Base-by-base conservation (phyloP, 495 filamentous ascomycete genomes). In the Parathielavia appendiculata region DNA sequence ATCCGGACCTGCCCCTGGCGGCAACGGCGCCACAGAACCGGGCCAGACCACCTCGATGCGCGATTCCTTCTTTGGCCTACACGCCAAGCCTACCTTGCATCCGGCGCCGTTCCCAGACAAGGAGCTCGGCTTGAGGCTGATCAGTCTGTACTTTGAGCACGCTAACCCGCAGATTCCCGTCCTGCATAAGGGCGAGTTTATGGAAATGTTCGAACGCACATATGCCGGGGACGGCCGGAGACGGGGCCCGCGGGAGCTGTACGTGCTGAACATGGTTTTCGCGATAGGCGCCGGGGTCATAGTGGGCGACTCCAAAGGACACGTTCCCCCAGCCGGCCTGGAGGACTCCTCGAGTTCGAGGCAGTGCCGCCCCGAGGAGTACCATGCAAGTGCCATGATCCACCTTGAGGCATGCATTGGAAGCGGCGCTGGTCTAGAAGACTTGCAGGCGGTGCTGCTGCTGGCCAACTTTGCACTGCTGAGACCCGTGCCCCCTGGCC, bases 211-310 rank as follows among this genome's bases (percentile, higher is more conserved):
- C 58, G 84, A 95, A 36, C 79, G 81, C 44, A 89, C 89, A 0
- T 97, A 93, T 69, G 75, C 79, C 4, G 75, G 83, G 9, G 83
- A 86, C 36, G 83, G 82, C 52, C 83, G 83, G 56, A 81, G 82
- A 55, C 82, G 90, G 32, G 89, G 87, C 19, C 83, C 92, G 9
- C 82, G 89, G 51, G 91, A 95, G 71, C 82, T 91, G 14, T 97
- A 97, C 68, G 83, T 91, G 71, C 79, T 97, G 48, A 96, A 96
- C 70, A 97, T 97, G 70, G 92, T 97, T n/a, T 97, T 92, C 74
- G 92, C 92, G 7, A 96, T 97, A 60, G 92, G 92, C 10, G 88
- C 90, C 13, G 92, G 91, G 0, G 95, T 96, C 62, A 95, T 96
- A 60, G 83, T 96, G 62, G 88, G 86, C 51, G 86, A 71, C 51